Base-by-base conservation (phyloP, 257 asterid species). In the Catharanthus roseus region DNA sequence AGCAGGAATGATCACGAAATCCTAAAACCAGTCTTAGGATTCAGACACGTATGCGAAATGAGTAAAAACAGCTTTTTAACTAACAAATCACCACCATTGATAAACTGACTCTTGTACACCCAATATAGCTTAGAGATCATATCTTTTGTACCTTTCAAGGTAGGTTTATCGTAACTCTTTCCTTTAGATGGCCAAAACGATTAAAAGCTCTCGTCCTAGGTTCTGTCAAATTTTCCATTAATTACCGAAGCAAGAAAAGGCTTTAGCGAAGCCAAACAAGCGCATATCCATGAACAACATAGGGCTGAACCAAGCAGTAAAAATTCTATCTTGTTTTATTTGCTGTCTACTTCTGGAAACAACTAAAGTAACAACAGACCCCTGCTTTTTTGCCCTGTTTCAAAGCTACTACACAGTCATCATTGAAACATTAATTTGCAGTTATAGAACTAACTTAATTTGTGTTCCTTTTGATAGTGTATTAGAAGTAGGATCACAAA, bases 11-110 rank as follows among this genome's bases (percentile, higher is more conserved):
- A 74, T 81, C 80, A 50, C 54, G 53, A 15, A 67, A 73, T 69
- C 76, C 75, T 71, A 72, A 72, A 64, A 36, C 73, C 74, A 34
- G 79, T 66, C 29, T 13, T 74, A 64, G 15, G 45, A 53, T 23
- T 3, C 19, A 42, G 81, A 45, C 89, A 82, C 93, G 90, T 85
- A 78, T 49, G 50, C 77, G 36, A 0, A 2, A 34, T 31, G 62
- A 0, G 19, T 15, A 74, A 79, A n/a, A 79, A 72, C 78, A 76
- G 78, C 47, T 47, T 21, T 54, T 31, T 15, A 76, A 72, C 82
- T 82, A 81, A 77, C 72, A 67, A 82, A 84, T 82, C 53, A 73
- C 75, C 81, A 47, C 79, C 74, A 34, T 74, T 78, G 13, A 38
- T 16, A 29, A 6, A 41, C 34, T 21, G 77, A 84, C 90, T 78